These are phyloP conservation scores for Galerina sulciceps DNA, from an alignment of 768 basidiomycete species.

Conservation along the genomic window DNA sequence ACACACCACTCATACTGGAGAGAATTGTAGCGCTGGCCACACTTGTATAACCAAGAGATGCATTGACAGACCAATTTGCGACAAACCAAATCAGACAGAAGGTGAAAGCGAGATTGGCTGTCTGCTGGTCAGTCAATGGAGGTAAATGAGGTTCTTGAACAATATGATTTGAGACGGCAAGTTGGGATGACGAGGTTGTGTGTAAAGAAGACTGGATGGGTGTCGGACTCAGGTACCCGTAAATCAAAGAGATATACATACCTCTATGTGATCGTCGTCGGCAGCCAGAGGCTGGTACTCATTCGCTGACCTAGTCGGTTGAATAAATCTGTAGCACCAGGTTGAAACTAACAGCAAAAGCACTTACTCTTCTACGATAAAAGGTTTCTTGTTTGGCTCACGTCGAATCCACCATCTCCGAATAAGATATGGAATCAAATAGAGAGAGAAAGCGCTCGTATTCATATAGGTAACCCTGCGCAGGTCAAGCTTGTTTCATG, in stretches of 20 bases:
- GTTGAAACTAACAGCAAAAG: not conserved
- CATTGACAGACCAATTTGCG: conserved; percentile 92
- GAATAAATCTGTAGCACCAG: not conserved
- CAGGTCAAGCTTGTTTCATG: conserved; percentile 23
- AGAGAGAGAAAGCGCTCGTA: conserved; percentile 78
- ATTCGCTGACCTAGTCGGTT: conserved; percentile 11
- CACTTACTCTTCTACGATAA: conserved; percentile 9
- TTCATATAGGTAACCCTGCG: conserved; percentile 71
- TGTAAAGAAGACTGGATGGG: not conserved
- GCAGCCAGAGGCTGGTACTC: conserved; percentile 30
- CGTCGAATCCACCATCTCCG: conserved; percentile 24
- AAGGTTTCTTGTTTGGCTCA: not conserved
- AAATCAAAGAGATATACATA: not conserved
- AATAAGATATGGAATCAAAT: conserved; percentile 34
- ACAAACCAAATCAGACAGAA: conserved; percentile 94
- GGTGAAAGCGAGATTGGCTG: conserved; percentile 72
- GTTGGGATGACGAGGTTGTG: not conserved
- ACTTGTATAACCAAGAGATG: conserved; percentile 82
- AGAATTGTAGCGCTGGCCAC: conserved; percentile 94
- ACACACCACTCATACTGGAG: conserved; percentile 85
- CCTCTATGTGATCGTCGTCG: conserved; percentile 18
- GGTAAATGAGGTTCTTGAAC: conserved; percentile 8
- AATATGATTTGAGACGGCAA: not conserved
- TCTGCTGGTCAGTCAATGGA: conserved; percentile 54
- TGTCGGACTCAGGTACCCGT: not conserved